phyloP scores from a whole-genome alignment of 2,329 filamentous ascomycete species.

The Stemphylium lycopersici region DNA sequence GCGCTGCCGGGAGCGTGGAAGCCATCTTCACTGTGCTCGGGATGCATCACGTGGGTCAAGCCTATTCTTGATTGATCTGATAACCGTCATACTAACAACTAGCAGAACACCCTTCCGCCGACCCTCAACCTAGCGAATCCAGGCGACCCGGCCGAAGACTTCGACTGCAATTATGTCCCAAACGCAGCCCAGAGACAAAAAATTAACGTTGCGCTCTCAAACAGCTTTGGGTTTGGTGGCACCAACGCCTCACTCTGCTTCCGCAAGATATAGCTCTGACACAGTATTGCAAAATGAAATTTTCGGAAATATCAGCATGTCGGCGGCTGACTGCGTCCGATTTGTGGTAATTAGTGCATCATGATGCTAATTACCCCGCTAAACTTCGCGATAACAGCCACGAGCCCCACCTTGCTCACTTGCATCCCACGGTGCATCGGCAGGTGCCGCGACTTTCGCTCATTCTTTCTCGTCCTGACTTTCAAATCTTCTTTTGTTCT shows the following conservation, averaged over 20 bases:
- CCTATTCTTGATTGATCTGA: too few relatives aligned
- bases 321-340: background rate
- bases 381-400: conserved; percentile 19
- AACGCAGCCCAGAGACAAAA: conserved; percentile 70
- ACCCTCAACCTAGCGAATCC: conserved; percentile 80
- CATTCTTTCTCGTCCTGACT: background rate
- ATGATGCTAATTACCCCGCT: conserved; percentile 24
- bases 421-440: conserved; percentile 19
- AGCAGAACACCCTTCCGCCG: conserved; percentile 77
- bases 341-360: conserved; percentile 21
- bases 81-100: conserved; percentile 15
- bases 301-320: background rate
- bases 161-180: conserved; percentile 86
- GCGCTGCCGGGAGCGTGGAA: conserved; percentile 89
- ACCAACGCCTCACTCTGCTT: conserved; percentile 93
- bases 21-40: conserved; percentile 83
- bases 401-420: conserved; percentile 26
- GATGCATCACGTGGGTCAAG: conserved; percentile 72
- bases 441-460: background rate
- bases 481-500: background rate
- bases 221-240: conserved; percentile 97
- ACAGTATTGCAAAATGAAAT: background rate
- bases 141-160: conserved; percentile 63
- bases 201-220: conserved; percentile 80
- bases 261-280: conserved; percentile 50